Conservation (phyloP, 495 filamentous ascomycete genomes). For the Cudoniella acicularis region DNA sequence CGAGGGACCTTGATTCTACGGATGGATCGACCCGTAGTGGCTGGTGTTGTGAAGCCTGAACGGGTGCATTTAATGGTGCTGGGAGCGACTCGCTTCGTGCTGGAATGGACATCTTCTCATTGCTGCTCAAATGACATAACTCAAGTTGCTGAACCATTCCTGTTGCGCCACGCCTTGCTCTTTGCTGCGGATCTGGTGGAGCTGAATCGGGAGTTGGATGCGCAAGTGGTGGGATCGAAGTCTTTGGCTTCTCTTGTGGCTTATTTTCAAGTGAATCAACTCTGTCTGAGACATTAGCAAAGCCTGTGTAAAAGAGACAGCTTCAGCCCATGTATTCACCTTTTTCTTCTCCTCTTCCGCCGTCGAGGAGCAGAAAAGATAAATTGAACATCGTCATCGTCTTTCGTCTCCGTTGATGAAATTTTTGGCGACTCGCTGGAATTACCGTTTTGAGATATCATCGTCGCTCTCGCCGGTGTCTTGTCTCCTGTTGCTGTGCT, state of each 20-base stretch:
- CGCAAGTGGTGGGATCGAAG: not conserved
- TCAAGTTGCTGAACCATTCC: constrained; percentile 27
- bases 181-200: constrained; percentile 13
- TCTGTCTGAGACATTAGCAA: constrained; percentile 4
- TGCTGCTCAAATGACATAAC: constrained; percentile 24
- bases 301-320: not conserved
- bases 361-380: constrained; percentile 41
- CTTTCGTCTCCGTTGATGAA: too few species aligned
- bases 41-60: not conserved
- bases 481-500: too few species aligned
- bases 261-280: constrained; percentile 7
- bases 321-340: constrained; percentile 14
- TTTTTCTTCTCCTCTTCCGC: constrained; percentile 29
- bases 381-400: constrained; percentile 42
- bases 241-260: too few species aligned
- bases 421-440: constrained; percentile 15
- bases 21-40: not conserved
- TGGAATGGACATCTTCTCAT: constrained; percentile 21
- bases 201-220: not conserved
- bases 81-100: constrained; percentile 33
- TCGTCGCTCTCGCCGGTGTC: not conserved
- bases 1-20: not conserved
- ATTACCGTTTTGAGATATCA: not conserved
- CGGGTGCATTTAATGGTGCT: constrained; percentile 19
- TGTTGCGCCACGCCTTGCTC: constrained; percentile 31